Evolutionary conservation across 2,329 filamentous ascomycete species (phyloP).

Genomic region (Ophiocordyceps camponoti-floridani): DNA sequence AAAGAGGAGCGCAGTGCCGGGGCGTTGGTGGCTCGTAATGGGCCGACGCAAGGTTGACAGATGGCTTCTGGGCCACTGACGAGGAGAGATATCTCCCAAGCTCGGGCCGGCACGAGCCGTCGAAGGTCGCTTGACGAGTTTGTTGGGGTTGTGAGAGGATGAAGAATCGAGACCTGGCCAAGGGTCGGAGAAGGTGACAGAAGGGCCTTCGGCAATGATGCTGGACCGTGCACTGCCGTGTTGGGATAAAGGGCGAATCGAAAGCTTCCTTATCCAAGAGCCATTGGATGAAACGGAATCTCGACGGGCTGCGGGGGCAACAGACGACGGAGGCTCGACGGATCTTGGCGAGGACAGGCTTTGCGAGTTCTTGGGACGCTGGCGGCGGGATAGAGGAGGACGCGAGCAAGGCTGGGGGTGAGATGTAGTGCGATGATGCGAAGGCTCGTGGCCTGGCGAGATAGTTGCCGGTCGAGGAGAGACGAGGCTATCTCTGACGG

Average conservation of each 20-base stretch:
- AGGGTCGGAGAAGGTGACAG: conserved; percentile 45
- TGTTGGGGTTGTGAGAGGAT: conserved; percentile 44
- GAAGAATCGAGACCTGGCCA: conserved; percentile 33
- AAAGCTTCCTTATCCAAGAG: conserved; percentile 59
- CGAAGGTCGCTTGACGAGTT: conserved; percentile 57
- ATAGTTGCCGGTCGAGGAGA: conserved; percentile 26
- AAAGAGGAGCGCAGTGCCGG: conserved; percentile 46
- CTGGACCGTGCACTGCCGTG: conserved; percentile 47
- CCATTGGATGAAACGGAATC: conserved; percentile 43
- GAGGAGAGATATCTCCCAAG: conserved; percentile 18
- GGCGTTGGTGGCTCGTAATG: conserved; percentile 64
- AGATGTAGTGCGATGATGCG: conserved; percentile 12
- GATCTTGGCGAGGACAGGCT: conserved; percentile 24
- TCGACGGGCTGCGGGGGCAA: conserved; percentile 16
- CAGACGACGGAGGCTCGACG: conserved; percentile 16
- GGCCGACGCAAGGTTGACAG: conserved; percentile 51
- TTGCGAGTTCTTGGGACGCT: conserved; percentile 20
- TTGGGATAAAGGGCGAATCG: conserved; percentile 45
- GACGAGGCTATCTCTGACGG: conserved; percentile 8
- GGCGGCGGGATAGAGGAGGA: conserved; percentile 18
- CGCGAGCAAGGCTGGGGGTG: conserved; percentile 14
- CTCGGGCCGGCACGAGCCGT: conserved; percentile 30
- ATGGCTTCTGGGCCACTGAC: conserved; percentile 38
- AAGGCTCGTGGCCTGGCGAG: conserved; percentile 12
- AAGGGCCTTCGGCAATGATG: conserved; percentile 45